Conservation (phyloP, 495 filamentous ascomycete species). For the Paragyromitra xinjiangensis region DNA sequence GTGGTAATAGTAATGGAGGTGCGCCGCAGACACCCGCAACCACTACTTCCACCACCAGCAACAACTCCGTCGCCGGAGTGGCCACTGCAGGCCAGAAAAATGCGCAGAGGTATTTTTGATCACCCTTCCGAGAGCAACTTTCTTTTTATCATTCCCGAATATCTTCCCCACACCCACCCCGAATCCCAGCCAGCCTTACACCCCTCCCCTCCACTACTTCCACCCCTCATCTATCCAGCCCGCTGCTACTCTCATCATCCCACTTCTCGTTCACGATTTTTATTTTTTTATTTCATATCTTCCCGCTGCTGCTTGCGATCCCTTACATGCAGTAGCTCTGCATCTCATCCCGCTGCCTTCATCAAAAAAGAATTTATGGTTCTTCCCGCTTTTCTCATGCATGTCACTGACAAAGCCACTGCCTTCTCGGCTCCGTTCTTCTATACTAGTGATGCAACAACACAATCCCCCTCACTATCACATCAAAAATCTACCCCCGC, state of each 20-base stretch:
- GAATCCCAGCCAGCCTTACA: neutral
- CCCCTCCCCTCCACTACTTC: constrained; percentile 12
- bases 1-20: constrained; percentile 37
- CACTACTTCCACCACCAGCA: constrained; percentile 4
- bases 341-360: constrained; percentile 45
- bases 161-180: constrained; percentile 11
- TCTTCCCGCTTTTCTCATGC: constrained; percentile 50
- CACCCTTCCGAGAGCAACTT: constrained; percentile 33
- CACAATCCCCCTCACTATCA: constrained; percentile 48
- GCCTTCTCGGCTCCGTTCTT: constrained; percentile 48
- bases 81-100: constrained; percentile 59
- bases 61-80: constrained; percentile 21
- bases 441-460: constrained; percentile 49
- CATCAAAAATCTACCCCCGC: constrained; percentile 43
- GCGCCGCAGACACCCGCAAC: constrained; percentile 46
- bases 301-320: constrained; percentile 45
- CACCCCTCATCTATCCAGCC: constrained; percentile 21
- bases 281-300: constrained; percentile 54
- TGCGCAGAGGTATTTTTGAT: constrained; percentile 58
- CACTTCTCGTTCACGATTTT: constrained; percentile 35
- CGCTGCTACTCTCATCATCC: constrained; percentile 20
- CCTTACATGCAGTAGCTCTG: constrained; percentile 50
- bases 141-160: constrained; percentile 16
- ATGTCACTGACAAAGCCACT: constrained; percentile 50
- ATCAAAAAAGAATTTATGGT: constrained; percentile 43